Percentiles rank a stretch among this genome's conserved stretches.
Evolutionary conservation across 768 basidiomycete genomes (phyloP).

Genomic region (Cyclocybe cylindracea): DNA sequence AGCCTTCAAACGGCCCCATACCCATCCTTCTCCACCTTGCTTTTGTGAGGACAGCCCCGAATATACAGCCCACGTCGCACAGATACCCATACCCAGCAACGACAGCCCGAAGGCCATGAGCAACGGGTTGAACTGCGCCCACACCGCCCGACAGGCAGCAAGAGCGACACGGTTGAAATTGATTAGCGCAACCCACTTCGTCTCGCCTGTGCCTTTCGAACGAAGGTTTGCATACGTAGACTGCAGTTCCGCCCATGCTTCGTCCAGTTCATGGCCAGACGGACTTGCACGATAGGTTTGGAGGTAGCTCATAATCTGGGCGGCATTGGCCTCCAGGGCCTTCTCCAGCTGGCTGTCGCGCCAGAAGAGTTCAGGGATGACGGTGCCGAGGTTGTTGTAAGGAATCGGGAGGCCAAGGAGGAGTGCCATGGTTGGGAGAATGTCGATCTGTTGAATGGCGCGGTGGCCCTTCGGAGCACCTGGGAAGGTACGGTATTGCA

Average conservation of each 20-base stretch:
- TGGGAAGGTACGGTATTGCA: constrained; percentile 62
- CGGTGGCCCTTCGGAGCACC: constrained; percentile 56
- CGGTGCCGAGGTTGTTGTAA: constrained; percentile 89
- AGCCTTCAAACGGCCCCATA: constrained; percentile 28
- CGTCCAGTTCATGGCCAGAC: constrained; percentile 74
- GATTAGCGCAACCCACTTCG: constrained; percentile 38
- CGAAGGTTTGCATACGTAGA: constrained; percentile 42
- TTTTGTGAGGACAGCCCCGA: constrained; percentile 40
- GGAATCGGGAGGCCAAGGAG: constrained; percentile 93
- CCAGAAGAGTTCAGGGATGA: constrained; percentile 92
- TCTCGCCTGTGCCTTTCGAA: constrained; percentile 22
- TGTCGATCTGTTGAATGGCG: constrained; percentile 88
- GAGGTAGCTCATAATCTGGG: constrained; percentile 78
- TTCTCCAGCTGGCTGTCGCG: constrained; percentile 46
- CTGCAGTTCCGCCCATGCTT: constrained; percentile 56
- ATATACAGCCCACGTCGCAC: constrained; percentile 60
- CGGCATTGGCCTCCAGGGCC: constrained; percentile 71
- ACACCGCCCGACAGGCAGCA: constrained; percentile 75
- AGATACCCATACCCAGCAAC: constrained; percentile 56
- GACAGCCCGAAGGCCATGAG: constrained; percentile 75
- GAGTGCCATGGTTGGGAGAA: constrained; percentile 85
- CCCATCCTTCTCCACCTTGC: constrained; percentile 45
- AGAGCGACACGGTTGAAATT: constrained; percentile 66
- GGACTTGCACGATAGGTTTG: constrained; percentile 70
- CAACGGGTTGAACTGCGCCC: constrained; percentile 90